phyloP scores from a whole-genome alignment of 352 stramenopile species.

The Pythium phragmiticola region DNA sequence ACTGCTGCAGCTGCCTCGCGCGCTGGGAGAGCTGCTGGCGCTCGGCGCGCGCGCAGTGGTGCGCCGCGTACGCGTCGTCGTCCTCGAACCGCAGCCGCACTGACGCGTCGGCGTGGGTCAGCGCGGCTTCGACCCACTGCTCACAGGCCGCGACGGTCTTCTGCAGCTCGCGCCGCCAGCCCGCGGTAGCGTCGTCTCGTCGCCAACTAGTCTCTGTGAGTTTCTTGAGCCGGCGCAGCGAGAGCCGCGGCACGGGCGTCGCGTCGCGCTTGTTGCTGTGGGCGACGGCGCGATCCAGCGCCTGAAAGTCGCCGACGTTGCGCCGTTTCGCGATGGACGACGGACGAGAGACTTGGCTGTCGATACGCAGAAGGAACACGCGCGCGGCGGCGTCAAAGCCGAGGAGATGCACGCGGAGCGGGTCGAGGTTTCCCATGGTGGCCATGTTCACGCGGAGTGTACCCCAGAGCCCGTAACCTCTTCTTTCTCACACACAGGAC shows the following conservation, averaged over 20 bases:
- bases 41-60: conserved; percentile 23
- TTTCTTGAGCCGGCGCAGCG: conserved; percentile 56
- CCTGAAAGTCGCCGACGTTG: conserved; percentile 25
- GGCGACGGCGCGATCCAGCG: conserved; percentile 24
- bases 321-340: conserved; percentile 7
- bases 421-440: conserved; percentile 2
- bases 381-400: conserved; percentile 17
- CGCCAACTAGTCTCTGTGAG: conserved; percentile 55
- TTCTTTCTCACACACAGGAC: too few relatives aligned
- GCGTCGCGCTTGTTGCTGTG: background rate
- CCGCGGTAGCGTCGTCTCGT: conserved; percentile 33
- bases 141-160: conserved; percentile 62
- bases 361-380: conserved; percentile 15
- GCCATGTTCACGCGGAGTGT: background rate
- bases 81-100: conserved; percentile 47
- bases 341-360: background rate
- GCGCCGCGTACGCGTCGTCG: conserved; percentile 41
- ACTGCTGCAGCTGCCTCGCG: conserved; percentile 67
- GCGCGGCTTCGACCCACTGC: conserved; percentile 48
- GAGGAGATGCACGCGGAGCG: conserved; percentile 12
- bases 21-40: conserved; percentile 31
- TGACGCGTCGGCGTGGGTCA: conserved; percentile 28
- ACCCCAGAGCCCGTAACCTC: too few relatives aligned
- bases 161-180: conserved; percentile 58
- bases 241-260: conserved; percentile 33